A percentile compares a stretch with the other conserved stretches of the same genome.
These are phyloP conservation scores for Solanum pinnatisectum DNA, from an alignment of 257 asterid species.

Conservation along the genomic window DNA sequence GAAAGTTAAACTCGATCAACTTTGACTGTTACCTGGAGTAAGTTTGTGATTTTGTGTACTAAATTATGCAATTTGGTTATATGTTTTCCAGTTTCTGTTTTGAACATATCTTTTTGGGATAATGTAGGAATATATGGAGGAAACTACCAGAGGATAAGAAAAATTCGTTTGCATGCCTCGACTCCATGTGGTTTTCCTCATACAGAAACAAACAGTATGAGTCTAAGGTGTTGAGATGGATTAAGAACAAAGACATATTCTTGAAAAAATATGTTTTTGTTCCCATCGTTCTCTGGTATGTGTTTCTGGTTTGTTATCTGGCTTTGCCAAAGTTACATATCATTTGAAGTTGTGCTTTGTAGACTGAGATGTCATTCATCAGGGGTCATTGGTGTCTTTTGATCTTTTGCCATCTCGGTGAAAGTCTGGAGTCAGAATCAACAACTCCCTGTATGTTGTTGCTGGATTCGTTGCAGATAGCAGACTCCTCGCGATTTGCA, in stretches of 20 bases:
- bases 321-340: not conserved
- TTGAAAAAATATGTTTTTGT: conserved; percentile 47
- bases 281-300: conserved; percentile 68
- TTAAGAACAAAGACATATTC: conserved; percentile 33
- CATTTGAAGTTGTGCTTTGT: not conserved
- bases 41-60: not conserved
- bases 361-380: conserved; percentile 5
- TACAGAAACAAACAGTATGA: conserved; percentile 12
- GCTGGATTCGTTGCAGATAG: conserved; percentile 46
- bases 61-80: not conserved
- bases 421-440: conserved; percentile 16
- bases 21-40: conserved; percentile 38
- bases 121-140: conserved; percentile 43
- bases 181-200: conserved; percentile 43
- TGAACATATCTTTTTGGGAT: not conserved
- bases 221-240: conserved; percentile 41
- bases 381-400: conserved; percentile 84
- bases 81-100: not conserved
- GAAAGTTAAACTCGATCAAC: conserved; percentile 33
- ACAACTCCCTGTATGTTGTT: conserved; percentile 54
- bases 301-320: not conserved
- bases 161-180: conserved; percentile 27
- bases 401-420: conserved; percentile 61
- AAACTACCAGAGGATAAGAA: conserved; percentile 36
- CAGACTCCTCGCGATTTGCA: conserved; percentile 31